A percentile compares a stretch with the other conserved stretches of the same genome.
Conservation (phyloP, 2,329 filamentous ascomycete genomes). For the Myriosclerotinia curreyana region DNA sequence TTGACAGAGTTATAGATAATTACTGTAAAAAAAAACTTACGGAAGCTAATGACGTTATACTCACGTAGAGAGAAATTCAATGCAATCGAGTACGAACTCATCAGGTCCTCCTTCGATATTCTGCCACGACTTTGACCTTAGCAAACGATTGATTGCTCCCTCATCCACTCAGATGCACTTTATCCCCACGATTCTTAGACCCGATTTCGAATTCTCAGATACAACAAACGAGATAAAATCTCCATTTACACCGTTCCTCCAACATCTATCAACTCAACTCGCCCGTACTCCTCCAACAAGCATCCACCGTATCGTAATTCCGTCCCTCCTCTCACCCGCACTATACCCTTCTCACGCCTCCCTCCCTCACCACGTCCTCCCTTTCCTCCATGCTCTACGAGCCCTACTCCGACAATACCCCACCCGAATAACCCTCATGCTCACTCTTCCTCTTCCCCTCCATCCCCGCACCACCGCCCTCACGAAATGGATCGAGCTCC, state of each 20-base stretch:
- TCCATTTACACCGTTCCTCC: slow-evolving; percentile 63
- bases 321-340: slow-evolving; percentile 80
- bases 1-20: slow-evolving; percentile 31
- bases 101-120: slow-evolving; percentile 45
- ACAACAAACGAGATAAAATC: slow-evolving; percentile 42
- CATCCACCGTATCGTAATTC: slow-evolving; percentile 82
- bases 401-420: slow-evolving; percentile 68
- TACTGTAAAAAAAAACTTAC: slow-evolving; percentile 24
- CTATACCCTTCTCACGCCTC: slow-evolving; percentile 69
- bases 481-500: slow-evolving; percentile 78
- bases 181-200: slow-evolving; percentile 44
- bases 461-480: slow-evolving; percentile 74
- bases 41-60: slow-evolving; percentile 21
- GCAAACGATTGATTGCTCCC: slow-evolving; percentile 60
- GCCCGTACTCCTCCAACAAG: slow-evolving; percentile 53
- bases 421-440: slow-evolving; percentile 64
- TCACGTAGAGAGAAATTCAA: slow-evolving; percentile 30
- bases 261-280: slow-evolving; percentile 54
- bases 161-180: slow-evolving; percentile 52
- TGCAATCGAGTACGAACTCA: slow-evolving; percentile 23
- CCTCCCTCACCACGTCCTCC: slow-evolving; percentile 69
- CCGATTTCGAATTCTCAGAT: slow-evolving; percentile 34
- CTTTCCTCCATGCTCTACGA: slow-evolving; percentile 76
- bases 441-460: slow-evolving; percentile 76
- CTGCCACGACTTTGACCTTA: slow-evolving; percentile 71